Evolutionary conservation across 2,329 filamentous ascomycete genomes (phyloP), one percentile per base, ranked within the genome.

Genomic region (Sphaerulina vaccinii): DNA sequence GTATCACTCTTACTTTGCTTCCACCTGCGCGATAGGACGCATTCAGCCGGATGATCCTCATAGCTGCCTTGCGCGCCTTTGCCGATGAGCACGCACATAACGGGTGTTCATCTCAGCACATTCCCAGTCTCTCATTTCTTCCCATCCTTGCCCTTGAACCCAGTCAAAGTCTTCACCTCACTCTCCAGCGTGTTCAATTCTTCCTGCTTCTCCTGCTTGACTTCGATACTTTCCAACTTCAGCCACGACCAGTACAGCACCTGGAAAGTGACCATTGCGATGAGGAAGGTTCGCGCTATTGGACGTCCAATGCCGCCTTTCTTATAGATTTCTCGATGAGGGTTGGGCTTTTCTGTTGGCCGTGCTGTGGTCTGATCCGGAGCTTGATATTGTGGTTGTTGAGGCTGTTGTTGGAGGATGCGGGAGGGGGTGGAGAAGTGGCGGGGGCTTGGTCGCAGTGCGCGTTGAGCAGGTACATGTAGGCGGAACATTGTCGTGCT

Each of bases 221-320:
- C 75, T 72, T 93, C 88, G 48, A 88, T 78, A 27, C 80, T 79
- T 69, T 91, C 88, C 44, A 92, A 75, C 70, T 85, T 88, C 32
- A 81, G 68, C 88, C 88, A 93, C 11, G 73, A 73, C 74, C 82
- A 89, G 71, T 91, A 92, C 11, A 79, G 71, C n/a, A 87, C 63
- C 71, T 93, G 88, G 69, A 92, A 93, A 1, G 85, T 86, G 65
- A 89, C 84, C 49, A 90, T 79, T 48, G 88, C 87, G 65, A 87
- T 79, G 32, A 92, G 77, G 59, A 89, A 81, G 48, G 84, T 83
- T 72, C 90, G 92, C 47, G 82, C 79, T 39, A 92, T 76, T 2
- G 88, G 87, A 1, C 86, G 79, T 33, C 84, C 82, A 65, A 90
- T 90, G 11, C 82, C 83, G 37, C 56, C 54, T 16, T 53, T 46